These are phyloP conservation scores for Exophiala calicioides DNA, from an alignment of 2,329 filamentous ascomycete species.

Conservation along the genomic window DNA sequence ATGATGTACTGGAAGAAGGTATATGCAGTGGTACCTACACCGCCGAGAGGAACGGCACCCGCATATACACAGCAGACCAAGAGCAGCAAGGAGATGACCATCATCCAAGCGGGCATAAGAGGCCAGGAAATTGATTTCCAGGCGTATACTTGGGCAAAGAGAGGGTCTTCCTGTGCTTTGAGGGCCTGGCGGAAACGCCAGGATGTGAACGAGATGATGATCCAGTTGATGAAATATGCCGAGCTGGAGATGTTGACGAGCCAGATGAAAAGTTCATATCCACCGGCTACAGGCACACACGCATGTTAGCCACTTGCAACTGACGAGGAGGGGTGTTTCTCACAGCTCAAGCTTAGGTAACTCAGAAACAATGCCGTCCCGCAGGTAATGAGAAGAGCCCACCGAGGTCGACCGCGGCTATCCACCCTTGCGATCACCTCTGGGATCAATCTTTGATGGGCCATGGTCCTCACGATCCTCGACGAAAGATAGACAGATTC, in stretches of 20 bases:
- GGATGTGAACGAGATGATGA: constrained; percentile 37
- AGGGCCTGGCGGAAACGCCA: constrained; percentile 37
- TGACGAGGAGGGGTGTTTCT: constrained; percentile 2
- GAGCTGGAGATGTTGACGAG: constrained; percentile 36
- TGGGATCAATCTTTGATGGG: constrained; percentile 34
- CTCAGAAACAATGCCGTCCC: constrained; percentile 32
- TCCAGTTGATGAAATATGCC: constrained; percentile 39
- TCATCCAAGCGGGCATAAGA: constrained; percentile 34
- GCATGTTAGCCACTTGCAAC: background rate
- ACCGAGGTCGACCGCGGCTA: constrained; percentile 34
- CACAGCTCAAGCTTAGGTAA: constrained; percentile 37
- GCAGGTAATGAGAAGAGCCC: constrained; percentile 34
- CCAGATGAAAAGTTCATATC: constrained; percentile 33
- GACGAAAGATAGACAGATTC: constrained; percentile 39
- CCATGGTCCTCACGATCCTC: constrained; percentile 37
- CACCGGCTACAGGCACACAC: constrained; percentile 14
- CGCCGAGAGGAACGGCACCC: constrained; percentile 23
- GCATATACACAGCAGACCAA: constrained; percentile 24
- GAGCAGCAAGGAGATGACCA: constrained; percentile 29
- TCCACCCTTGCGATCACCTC: constrained; percentile 35
- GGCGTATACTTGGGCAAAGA: constrained; percentile 34
- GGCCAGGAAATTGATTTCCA: constrained; percentile 37
- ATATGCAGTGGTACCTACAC: constrained; percentile 17
- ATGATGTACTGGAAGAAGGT: constrained; percentile 36
- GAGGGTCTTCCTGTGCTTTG: constrained; percentile 32